These are phyloP conservation scores for Teunomyces atbi DNA, from an alignment of 805 yeast species.

Conservation along the genomic window DNA sequence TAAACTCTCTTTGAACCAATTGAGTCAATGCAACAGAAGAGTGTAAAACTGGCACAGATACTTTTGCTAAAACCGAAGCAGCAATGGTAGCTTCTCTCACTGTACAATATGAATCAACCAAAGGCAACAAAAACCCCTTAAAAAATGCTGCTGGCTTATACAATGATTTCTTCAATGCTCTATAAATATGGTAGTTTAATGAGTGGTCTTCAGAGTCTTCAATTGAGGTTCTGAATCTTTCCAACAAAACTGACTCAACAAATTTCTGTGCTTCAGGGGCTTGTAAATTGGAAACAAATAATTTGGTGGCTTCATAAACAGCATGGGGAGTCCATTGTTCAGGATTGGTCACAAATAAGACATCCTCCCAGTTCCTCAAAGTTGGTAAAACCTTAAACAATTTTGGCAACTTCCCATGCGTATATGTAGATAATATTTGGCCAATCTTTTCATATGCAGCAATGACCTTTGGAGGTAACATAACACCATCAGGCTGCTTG, in stretches of 20 bases:
- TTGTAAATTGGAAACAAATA: constrained; percentile 85
- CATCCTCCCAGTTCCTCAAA: constrained; percentile 92
- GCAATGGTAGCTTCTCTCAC: constrained; percentile 94
- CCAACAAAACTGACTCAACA: constrained; percentile 63
- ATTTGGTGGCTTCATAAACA: constrained; percentile 88
- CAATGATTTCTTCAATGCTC: constrained; percentile 86
- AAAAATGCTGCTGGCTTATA: constrained; percentile 98
- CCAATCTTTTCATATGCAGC: constrained; percentile 94
- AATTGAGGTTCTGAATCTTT: constrained; percentile 67
- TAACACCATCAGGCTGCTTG: constrained; percentile 66
- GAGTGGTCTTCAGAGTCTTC: constrained; percentile 74
- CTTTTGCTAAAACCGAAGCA: constrained; percentile 84
- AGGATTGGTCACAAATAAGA: constrained; percentile 89
- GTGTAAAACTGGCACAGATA: constrained; percentile 91
- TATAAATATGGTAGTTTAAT: constrained; percentile 87
- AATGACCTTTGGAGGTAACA: constrained; percentile 93
- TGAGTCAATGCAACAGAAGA: constrained; percentile 94
- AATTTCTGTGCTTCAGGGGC: constrained; percentile 88
- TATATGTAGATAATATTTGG: constrained; percentile 78
- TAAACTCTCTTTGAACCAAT: constrained; percentile 73
- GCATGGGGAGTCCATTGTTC: constrained; percentile 94
- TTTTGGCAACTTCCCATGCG: constrained; percentile 96
- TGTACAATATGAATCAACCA: constrained; percentile 84
- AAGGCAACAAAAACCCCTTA: constrained; percentile 91
- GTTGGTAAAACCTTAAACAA: constrained; percentile 93